Evolutionary conservation across 805 yeast species (phyloP), one percentile per base, ranked within the genome.

Genomic region (Ogataea polymorpha): DNA sequence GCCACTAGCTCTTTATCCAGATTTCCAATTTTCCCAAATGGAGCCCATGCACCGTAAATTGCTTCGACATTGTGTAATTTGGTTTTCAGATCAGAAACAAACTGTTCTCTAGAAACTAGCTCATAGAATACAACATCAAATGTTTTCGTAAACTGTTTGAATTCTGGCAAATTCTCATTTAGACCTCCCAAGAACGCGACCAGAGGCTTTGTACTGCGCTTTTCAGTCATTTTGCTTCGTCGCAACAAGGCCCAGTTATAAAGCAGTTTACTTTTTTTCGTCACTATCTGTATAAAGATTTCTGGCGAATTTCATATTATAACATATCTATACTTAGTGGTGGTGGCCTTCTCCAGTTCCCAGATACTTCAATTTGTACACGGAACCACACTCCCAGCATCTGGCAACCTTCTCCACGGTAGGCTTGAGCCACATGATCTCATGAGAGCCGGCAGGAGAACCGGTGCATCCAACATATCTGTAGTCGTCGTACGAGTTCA

Each of bases 381-480:
- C 96, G 56, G 90, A 83, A 69, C 99, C 99, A 69, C 98, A 91
- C 70, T 93, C 96, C 96, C 96, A 87, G 74, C 97, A 93, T 81
- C 99, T 88, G 55, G 86, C 86, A 48, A 84, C 84, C 68, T 86
- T 74, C 36, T 78, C 86, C 51, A 74, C 78, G 54, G 89, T 84
- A 58, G 95, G 95, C 69, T 80, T 82, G 73, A 90, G 78, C 96
- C 97, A 91, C 82, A 81, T 79, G 53, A 87, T 79, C 58, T 79
- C 82, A 71, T 90, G 98, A 53, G 93, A 82, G 50, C 86, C 95
- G 44, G 89, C 95, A 61, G 96, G 96, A 54, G 86, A 78, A 62
- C 99, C 99, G 52, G 95, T 84, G 75, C 99, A 93, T 51, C 98
- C 99, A 60, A 93, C 90, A 65, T 87, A 91, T 75, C 97, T 86